Evolutionary conservation across 257 asterid genomes (phyloP).

Genomic region (Euphrasia confusa): DNA sequence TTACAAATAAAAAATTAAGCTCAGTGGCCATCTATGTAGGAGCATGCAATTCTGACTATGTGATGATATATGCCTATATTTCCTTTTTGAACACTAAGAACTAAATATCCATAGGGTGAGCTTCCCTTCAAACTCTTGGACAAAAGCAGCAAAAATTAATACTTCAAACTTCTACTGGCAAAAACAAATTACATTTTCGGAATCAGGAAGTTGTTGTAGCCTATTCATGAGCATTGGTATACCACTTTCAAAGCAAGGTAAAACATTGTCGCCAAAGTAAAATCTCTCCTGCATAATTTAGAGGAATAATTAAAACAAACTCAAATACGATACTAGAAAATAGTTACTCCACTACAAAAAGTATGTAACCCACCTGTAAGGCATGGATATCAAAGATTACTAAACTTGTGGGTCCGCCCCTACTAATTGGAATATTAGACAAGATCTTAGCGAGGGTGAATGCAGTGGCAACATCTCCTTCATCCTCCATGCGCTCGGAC

Average conservation of each 20-base stretch:
- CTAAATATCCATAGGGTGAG: no score
- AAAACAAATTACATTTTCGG: constrained; percentile 93
- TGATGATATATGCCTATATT: no score
- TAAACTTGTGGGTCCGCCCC: constrained; percentile 95
- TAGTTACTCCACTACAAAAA: not conserved
- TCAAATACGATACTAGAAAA: constrained; percentile 4
- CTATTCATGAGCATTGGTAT: constrained; percentile 83
- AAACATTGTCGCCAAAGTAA: constrained; percentile 85
- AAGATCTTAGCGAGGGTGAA: constrained; percentile 88
- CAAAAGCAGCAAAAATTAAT: constrained; percentile 9
- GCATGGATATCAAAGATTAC: constrained; percentile 96
- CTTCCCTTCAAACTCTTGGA: constrained; percentile 42
- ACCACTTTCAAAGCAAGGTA: constrained; percentile 97
- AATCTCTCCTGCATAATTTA: constrained; percentile 73
- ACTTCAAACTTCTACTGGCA: constrained; percentile 55
- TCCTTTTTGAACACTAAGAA: no score
- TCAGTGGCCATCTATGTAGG: not conserved
- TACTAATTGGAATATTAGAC: constrained; percentile 77
- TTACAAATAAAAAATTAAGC: not conserved
- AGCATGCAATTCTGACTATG: not conserved
- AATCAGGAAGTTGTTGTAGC: constrained; percentile 92
- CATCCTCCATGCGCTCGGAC: constrained; percentile 98
- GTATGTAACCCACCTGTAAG: constrained; percentile 58
- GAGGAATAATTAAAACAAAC: constrained; percentile 8
- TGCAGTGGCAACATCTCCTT: constrained; percentile 99